Base-by-base conservation (phyloP, 345 rosid species). In the Melastoma malabathricum region DNA sequence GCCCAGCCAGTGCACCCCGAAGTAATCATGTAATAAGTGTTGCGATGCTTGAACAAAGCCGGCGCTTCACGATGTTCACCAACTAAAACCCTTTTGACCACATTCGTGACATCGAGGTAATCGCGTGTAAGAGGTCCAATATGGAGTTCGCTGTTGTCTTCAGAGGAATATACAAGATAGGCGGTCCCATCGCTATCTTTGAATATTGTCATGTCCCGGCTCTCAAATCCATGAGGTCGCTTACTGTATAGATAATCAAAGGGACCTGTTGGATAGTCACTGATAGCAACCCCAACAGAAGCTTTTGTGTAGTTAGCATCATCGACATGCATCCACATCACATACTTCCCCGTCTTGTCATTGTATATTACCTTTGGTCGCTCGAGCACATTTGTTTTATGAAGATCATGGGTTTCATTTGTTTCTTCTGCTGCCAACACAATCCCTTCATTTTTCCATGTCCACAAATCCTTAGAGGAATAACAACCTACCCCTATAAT, bases 261-360 rank as follows among this genome's bases (percentile, higher is more conserved):
- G 10, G 95, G 98, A 62, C 96, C 95, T 5, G 86, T 75, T 1
- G 96, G 89, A 51, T 51, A 75, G 64, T 80, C 71, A 18, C 95
- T 81, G 34, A 73, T 39, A 18, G 95, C 96, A n/a, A 86, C 48
- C 15, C 98, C 96, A 47, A 84, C 83, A 2, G 88, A 57, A 45
- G 98, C 98, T 80, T 87, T 87, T 39, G 98, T 92, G 63, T 92
- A 92, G 79, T 84, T 87, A 52, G 71, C 70, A 58, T 84, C 89
- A 38, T 92, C 98, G 2, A 87, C 73, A 59, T 92, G 98, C 98
- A 92, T 87, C 96, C 96, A 92, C 93, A 92, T 92, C 47, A 87
- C 93, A 27, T 92, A 87, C 51, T 87, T 86, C 15, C 71, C 71
- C 0, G 93, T 80, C 48, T 57, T 75, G 15, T 74, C 80, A 45